phyloP scores from a whole-genome alignment of 352 stramenopile genomes.

The Phytopythium vexans region DNA sequence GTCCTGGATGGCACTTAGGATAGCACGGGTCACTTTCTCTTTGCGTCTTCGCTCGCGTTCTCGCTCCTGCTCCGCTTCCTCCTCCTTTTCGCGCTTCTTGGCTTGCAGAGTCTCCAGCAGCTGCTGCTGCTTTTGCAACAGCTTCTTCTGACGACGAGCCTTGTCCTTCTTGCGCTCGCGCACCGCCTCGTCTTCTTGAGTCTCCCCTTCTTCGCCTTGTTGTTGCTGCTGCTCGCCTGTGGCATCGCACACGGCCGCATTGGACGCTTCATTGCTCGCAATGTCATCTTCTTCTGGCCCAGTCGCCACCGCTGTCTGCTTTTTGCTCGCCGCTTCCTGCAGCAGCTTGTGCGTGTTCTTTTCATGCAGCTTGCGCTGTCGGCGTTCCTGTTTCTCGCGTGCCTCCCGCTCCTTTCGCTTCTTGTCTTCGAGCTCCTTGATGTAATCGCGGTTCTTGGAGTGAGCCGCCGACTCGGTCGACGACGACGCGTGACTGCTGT shows the following conservation, averaged over 20 bases:
- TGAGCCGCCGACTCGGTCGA: conserved; percentile 13
- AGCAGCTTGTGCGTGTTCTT: conserved; percentile 59
- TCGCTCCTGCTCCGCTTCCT: conserved; percentile 44
- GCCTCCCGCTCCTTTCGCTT: conserved; percentile 65
- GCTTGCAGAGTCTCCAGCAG: conserved; percentile 45
- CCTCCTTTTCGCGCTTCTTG: conserved; percentile 51
- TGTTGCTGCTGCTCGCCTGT: conserved; percentile 3
- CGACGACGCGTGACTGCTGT: conserved; percentile 9
- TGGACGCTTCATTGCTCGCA: neutral
- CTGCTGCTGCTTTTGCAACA: conserved; percentile 60
- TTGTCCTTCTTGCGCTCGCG: conserved; percentile 33
- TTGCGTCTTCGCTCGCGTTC: conserved; percentile 47
- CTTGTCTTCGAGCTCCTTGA: conserved; percentile 70
- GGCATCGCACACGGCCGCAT: neutral
- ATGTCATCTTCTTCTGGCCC: conserved; percentile 22
- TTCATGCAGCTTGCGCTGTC: conserved; percentile 56
- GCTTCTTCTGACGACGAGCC: conserved; percentile 31
- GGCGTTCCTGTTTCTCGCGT: conserved; percentile 31
- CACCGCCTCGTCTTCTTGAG: conserved; percentile 16
- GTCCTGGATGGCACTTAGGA: conserved; percentile 55
- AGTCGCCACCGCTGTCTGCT: conserved; percentile 3
- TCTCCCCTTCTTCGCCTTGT: conserved; percentile 1
- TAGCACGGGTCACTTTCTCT: conserved; percentile 50
- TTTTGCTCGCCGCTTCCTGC: conserved; percentile 31
- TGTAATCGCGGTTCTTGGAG: conserved; percentile 67